Evolutionary conservation across 2,329 filamentous ascomycete genomes (phyloP).

Genomic region (Pestalotiopsis sp.): DNA sequence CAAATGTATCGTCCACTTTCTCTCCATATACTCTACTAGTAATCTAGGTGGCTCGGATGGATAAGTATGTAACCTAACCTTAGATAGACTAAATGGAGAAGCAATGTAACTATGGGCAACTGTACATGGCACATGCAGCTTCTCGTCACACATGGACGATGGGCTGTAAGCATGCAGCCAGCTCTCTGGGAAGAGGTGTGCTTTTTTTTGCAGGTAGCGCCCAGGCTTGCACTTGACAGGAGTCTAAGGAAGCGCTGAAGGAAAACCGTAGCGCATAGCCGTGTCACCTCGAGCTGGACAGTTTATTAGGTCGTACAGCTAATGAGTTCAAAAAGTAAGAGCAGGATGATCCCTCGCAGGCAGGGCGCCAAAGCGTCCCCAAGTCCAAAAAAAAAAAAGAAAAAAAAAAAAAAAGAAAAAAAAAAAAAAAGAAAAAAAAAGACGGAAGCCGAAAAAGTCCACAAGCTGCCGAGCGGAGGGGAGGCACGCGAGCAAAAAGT

Average conservation of each 20-base stretch:
- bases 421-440: neutral
- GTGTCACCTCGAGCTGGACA: neutral
- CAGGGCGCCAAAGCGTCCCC: neutral
- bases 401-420: neutral
- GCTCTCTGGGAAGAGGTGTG: neutral
- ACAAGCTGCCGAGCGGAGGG: neutral
- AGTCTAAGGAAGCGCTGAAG: neutral
- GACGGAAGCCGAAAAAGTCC: neutral
- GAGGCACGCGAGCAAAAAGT: neutral
- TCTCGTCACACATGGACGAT: neutral
- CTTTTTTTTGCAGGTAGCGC: neutral
- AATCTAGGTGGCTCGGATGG: neutral
- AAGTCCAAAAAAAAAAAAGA: neutral
- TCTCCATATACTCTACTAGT: neutral
- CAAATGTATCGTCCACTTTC: neutral
- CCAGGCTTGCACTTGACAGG: neutral
- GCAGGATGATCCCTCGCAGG: neutral
- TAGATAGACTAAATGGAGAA: neutral
- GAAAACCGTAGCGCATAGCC: slow-evolving; percentile 3
- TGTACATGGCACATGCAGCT: neutral
- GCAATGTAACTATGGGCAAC: neutral
- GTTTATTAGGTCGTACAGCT: neutral
- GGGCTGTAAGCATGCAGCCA: neutral
- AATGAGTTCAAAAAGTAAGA: neutral
- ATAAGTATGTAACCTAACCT: neutral